Evolutionary conservation across 805 yeast species (phyloP).

Genomic region (Priceomyces melissophilus): DNA sequence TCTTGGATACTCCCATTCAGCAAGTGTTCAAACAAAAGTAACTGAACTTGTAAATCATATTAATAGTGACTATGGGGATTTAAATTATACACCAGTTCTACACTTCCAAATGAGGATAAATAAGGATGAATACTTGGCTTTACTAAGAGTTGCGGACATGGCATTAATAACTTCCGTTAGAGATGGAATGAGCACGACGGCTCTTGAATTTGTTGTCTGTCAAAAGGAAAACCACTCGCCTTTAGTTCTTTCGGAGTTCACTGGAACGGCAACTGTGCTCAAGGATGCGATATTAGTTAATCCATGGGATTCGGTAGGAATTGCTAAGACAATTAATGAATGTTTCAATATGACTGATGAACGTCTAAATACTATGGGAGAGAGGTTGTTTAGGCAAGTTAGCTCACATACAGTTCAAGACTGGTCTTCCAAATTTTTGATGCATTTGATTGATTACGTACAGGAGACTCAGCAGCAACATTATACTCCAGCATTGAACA

Average conservation of each 20-base stretch:
- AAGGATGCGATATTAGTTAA: slow-evolving; percentile 78
- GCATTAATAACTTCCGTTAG: slow-evolving; percentile 87
- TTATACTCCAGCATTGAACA: slow-evolving; percentile 69
- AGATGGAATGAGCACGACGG: slow-evolving; percentile 96
- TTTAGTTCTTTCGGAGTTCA: slow-evolving; percentile 84
- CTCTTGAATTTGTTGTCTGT: slow-evolving; percentile 86
- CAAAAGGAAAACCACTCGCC: slow-evolving; percentile 74
- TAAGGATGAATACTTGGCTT: slow-evolving; percentile 83
- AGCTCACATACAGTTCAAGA: slow-evolving; percentile 68
- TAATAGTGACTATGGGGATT: slow-evolving; percentile 78
- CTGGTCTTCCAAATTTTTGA: slow-evolving; percentile 70
- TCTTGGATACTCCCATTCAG: slow-evolving; percentile 61
- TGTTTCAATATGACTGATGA: slow-evolving; percentile 55
- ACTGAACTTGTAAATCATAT: slow-evolving; percentile 78
- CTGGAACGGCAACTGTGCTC: slow-evolving; percentile 77
- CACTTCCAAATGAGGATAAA: slow-evolving; percentile 90
- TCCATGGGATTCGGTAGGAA: slow-evolving; percentile 97
- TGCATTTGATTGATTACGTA: slow-evolving; percentile 42
- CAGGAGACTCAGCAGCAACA: slow-evolving; percentile 42
- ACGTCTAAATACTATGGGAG: slow-evolving; percentile 45
- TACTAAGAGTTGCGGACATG: slow-evolving; percentile 84
- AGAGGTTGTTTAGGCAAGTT: slow-evolving; percentile 59
- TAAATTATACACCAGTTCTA: slow-evolving; percentile 83
- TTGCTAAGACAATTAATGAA: slow-evolving; percentile 76
- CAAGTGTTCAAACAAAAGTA: slow-evolving; percentile 74